Evolutionary conservation across 257 asterid species (phyloP).

Genomic region (Rehmannia glutinosa): DNA sequence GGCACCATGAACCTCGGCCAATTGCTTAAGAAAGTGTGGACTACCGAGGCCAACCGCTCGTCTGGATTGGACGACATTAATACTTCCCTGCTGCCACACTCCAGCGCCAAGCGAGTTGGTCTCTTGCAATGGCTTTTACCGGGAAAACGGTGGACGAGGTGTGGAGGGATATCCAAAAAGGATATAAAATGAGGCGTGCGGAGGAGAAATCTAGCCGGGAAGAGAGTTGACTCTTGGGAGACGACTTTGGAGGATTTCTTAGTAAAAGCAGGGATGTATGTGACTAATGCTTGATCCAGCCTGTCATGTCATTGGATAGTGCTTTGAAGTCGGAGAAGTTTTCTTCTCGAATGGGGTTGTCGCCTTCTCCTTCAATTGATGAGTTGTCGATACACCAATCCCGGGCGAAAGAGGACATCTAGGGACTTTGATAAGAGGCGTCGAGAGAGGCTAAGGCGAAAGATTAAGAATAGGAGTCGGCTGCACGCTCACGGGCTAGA

Average conservation of each 20-base stretch:
- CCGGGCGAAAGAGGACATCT: constrained; percentile 56
- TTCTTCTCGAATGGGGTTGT: constrained; percentile 40
- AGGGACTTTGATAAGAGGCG: constrained; percentile 48
- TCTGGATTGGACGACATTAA: constrained; percentile 22
- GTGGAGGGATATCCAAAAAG: constrained; percentile 66
- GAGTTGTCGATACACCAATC: constrained; percentile 54
- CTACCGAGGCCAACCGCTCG: constrained; percentile 40
- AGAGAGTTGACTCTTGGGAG: constrained; percentile 63
- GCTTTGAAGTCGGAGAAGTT: constrained; percentile 38
- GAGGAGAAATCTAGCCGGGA: constrained; percentile 23
- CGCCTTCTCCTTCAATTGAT: constrained; percentile 62
- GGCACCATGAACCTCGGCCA: constrained; percentile 76
- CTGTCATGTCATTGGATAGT: constrained; percentile 56
- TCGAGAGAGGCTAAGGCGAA: constrained; percentile 74
- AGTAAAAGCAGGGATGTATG: constrained; percentile 67
- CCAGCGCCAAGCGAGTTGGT: constrained; percentile 63
- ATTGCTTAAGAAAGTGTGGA: constrained; percentile 54
- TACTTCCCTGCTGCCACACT: constrained; percentile 46
- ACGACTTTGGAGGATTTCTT: constrained; percentile 77
- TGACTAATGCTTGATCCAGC: constrained; percentile 45
- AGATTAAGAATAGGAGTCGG: constrained; percentile 89
- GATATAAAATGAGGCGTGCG: constrained; percentile 35
- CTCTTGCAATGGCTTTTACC: constrained; percentile 47
- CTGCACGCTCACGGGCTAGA: constrained; percentile 92
- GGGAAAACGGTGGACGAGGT: constrained; percentile 66